These are phyloP conservation scores for Corynespora cassiicola DNA, from an alignment of 2,329 filamentous ascomycete species.

Conservation along the genomic window DNA sequence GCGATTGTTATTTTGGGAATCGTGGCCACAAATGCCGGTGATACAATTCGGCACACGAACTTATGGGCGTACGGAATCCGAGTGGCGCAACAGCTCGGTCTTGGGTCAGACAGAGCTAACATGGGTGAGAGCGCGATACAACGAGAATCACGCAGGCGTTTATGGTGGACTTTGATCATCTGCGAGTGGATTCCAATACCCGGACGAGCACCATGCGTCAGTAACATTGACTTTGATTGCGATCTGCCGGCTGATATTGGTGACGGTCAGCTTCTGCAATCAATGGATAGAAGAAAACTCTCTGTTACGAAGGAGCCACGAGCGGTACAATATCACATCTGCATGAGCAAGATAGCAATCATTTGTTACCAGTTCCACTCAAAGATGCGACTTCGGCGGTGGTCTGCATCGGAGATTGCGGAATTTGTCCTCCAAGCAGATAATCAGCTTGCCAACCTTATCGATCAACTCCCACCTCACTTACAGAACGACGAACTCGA, in stretches of 20 bases:
- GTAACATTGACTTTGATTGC: constrained; percentile 16
- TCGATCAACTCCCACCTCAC: constrained; percentile 14
- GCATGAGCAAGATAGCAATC: constrained; percentile 13
- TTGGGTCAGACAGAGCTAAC: constrained; percentile 11
- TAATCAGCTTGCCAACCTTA: constrained; percentile 15
- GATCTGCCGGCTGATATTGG: constrained; percentile 13
- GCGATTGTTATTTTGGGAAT: constrained; percentile 13
- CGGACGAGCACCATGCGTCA: constrained; percentile 13
- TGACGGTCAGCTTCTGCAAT: constrained; percentile 12
- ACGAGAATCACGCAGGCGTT: constrained; percentile 13
- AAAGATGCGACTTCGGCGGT: constrained; percentile 15
- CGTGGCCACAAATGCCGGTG: constrained; percentile 15
- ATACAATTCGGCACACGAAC: constrained; percentile 18
- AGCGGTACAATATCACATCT: constrained; percentile 19
- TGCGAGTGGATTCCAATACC: constrained; percentile 18
- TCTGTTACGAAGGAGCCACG: constrained; percentile 2
- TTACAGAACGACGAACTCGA: constrained; percentile 12
- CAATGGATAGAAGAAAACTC: not conserved
- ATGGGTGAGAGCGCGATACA: constrained; percentile 9
- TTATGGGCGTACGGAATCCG: constrained; percentile 16
- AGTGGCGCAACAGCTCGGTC: constrained; percentile 14
- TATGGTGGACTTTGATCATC: constrained; percentile 20
- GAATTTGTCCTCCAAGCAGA: constrained; percentile 17
- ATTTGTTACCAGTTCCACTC: constrained; percentile 14
- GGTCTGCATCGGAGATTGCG: constrained; percentile 13